Evolutionary conservation across 306 rosid genomes (phyloP).

Genomic region (Prunus mira): DNA sequence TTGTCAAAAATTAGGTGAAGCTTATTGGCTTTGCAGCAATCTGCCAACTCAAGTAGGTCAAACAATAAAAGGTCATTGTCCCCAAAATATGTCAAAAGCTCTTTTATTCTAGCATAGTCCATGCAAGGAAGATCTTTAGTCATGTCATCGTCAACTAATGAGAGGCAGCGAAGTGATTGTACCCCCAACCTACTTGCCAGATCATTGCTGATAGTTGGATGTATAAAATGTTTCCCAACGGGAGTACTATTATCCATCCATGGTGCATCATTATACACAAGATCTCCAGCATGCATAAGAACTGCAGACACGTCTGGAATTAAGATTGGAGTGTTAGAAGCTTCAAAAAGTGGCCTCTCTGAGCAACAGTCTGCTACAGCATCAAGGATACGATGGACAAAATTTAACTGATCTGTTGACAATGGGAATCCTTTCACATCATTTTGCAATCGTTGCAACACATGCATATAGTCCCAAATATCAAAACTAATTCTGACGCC

Average conservation of each 20-base stretch:
- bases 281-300: conserved; percentile 62
- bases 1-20: conserved; percentile 85
- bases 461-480: conserved; percentile 62
- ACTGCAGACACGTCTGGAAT: conserved; percentile 82
- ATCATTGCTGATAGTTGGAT: conserved; percentile 88
- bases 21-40: conserved; percentile 85
- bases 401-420: conserved; percentile 80
- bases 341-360: conserved; percentile 57
- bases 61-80: conserved; percentile 68
- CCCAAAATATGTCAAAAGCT: conserved; percentile 72
- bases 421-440: conserved; percentile 67
- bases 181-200: conserved; percentile 83
- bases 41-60: conserved; percentile 97
- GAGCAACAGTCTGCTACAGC: conserved; percentile 77
- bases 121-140: conserved; percentile 88
- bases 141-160: conserved; percentile 84
- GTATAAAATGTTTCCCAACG: conserved; percentile 68
- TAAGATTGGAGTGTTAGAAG: conserved; percentile 56
- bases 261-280: conserved; percentile 95
- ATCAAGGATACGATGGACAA: conserved; percentile 80
- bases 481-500: conserved; percentile 83
- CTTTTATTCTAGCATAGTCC: conserved; percentile 77
- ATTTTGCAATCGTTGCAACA: conserved; percentile 65
- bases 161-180: conserved; percentile 80
- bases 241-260: conserved; percentile 81